Conservation (phyloP, 495 filamentous ascomycete species). For the Aspergillus panamensis region DNA sequence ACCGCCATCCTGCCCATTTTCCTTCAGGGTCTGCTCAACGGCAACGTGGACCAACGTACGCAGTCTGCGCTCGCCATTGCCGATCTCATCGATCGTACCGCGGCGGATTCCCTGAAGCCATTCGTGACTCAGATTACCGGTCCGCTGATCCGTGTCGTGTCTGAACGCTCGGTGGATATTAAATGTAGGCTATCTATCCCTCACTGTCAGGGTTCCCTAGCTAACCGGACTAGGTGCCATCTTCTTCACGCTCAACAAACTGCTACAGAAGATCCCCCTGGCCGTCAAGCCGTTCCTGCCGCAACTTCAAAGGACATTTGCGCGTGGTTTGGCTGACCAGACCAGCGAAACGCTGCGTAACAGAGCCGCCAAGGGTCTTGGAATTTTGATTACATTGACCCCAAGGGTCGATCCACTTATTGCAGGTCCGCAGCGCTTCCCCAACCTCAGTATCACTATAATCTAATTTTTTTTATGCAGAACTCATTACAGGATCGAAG, state of each 20-base stretch:
- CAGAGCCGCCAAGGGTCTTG: constrained; percentile 90
- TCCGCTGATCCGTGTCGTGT: constrained; percentile 94
- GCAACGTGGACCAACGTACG: constrained; percentile 83
- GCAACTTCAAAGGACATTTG: constrained; percentile 94
- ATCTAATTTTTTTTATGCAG: constrained; percentile 33
- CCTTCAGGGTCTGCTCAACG: constrained; percentile 95
- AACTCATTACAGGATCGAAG: constrained; percentile 90
- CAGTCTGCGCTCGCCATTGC: constrained; percentile 91
- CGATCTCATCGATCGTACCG: constrained; percentile 90
- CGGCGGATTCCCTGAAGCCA: constrained; percentile 75
- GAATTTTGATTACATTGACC: constrained; percentile 93
- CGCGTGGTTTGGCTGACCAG: constrained; percentile 88
- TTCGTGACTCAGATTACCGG: constrained; percentile 98
- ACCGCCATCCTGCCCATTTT: constrained; percentile 96
- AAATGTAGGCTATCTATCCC: constrained; percentile 50
- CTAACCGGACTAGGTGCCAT: constrained; percentile 62
- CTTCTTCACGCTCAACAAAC: constrained; percentile 86
- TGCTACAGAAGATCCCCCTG: constrained; percentile 93
- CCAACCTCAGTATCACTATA: not conserved
- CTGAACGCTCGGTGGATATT: constrained; percentile 90
- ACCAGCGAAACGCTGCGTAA: constrained; percentile 84
- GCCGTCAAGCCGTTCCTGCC: constrained; percentile 96
- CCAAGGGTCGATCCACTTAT: constrained; percentile 92
- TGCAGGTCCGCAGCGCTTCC: constrained; percentile 36
- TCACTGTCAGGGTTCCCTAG: not conserved